Base-by-base conservation (phyloP, 1,284 basidiomycete genomes). In the Phellopilus nigrolimitatus region DNA sequence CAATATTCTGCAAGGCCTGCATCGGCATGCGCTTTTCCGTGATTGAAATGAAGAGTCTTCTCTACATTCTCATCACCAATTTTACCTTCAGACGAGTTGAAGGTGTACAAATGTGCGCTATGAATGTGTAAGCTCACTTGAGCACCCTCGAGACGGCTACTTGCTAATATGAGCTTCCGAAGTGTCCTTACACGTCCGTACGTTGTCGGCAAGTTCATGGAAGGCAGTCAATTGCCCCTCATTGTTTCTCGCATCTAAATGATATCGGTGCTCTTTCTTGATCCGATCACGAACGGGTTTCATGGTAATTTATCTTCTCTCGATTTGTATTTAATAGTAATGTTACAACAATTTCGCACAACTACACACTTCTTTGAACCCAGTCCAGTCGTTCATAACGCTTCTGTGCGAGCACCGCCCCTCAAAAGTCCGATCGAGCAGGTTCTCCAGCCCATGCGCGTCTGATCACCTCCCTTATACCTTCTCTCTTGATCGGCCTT, bases 11-110 rank as follows among this genome's bases (percentile, higher is more conserved):
- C 41, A 48, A 90, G 88, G 81, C 86, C 1, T 91, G 88, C 62
- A 86, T 89, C 45, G 88, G 88, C 2, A 71, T 84, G 68, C 77
- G 80, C 25, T 88, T 90, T 63, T 85, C 88, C 10, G 70, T 88
- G 62, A 84, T 89, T 51, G 86, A 90, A 67, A 84, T 89, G 60
- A 91, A 90, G 67, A 75, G 76, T 1, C 82, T 91, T 61, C 61
- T 89, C 10, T 88, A 79, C 60, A 74, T 82, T 39, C 72, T 91
- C 22, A 57, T 91, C 39, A 78, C 79, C 10, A 75, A 76, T 59
- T 91, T 88, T 58, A 70, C 66, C 3, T 90, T 89, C 63, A 62
- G 66, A 8, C 39, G 13, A 1, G 66, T 74, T 54, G 74, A 82
- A 1, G 72, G 71, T 8, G 73, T 77, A 31, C 75, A 74, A 57